Base-by-base conservation (phyloP, 2,329 filamentous ascomycete genomes). In the Amauroascus verrucosus region DNA sequence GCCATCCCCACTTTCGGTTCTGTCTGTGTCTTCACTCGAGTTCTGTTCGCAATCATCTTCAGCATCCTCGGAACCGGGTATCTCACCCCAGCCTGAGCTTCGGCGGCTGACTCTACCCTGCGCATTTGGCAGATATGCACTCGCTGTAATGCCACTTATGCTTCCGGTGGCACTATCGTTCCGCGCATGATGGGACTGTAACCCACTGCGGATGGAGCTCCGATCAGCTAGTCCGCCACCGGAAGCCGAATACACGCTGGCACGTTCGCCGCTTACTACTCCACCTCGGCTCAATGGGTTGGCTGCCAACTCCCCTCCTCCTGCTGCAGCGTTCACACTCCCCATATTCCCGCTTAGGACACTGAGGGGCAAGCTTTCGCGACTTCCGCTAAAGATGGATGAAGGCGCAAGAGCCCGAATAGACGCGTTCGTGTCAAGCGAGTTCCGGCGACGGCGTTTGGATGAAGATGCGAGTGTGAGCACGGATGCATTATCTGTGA, bases 91-190 rank as follows among this genome's bases (percentile, higher is more conserved):
- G 11, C 67, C 71, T 13, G 72, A 74, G 55, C 70, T 70, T 45
- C 71, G 62, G 37, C 71, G 68, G 53, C 70, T 73, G 47, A 72
- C 61, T 14, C 69, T 64, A 20, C 68, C 69, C 44, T 55, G 51
- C 8, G 61, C 61, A 26, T 67, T 61, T 6, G 67, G 58, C 40
- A 72, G 66, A 16, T 66, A 65, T 0, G 72, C 70, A 57, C 80
- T 85, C 1, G 78, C 78, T 35, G 89, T 66, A n/a, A 78, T 64
- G 7, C 77, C 79, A 6, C 77, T 80, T 58, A 89, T 83, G 67
- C 86, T 91, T 24, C 86, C 85, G 57, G 77, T 85, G 52, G 91
- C 81, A 68, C 89, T 95, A 65, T 95, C 88, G 48, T 87, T 84
- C 57, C 88, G 79, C 1, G 80, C 81, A 66, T 95, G 90, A 0